Percentiles rank a stretch among this genome's conserved stretches.
These are phyloP conservation scores for Starmera quercuum DNA, from an alignment of 805 yeast genomes.

Conservation along the genomic window DNA sequence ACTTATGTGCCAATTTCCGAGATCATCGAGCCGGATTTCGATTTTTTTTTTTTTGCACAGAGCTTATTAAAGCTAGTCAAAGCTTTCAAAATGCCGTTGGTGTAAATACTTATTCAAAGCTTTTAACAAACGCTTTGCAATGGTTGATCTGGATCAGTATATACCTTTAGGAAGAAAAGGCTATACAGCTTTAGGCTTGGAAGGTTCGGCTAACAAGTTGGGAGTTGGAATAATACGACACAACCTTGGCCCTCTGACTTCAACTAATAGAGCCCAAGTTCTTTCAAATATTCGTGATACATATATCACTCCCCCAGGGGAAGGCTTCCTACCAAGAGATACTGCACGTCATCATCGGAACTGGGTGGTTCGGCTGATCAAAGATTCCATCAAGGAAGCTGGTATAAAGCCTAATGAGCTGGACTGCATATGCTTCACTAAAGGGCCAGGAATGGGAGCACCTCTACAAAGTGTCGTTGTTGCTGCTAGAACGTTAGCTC, in stretches of 20 bases:
- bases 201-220: constrained; percentile 94
- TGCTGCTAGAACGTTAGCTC: constrained; percentile 81
- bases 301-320: constrained; percentile 94
- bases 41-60: constrained; percentile 1
- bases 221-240: constrained; percentile 92
- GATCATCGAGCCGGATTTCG: background rate
- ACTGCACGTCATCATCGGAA: constrained; percentile 95
- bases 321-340: constrained; percentile 93
- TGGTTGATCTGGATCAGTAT: constrained; percentile 40
- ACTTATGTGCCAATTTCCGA: background rate
- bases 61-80: too few species aligned
- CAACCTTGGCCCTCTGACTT: constrained; percentile 46
- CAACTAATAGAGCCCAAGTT: constrained; percentile 60
- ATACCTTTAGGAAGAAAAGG: constrained; percentile 33
- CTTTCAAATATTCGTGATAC: constrained; percentile 92
- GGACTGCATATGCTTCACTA: constrained; percentile 87
- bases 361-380: constrained; percentile 81
- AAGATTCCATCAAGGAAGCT: constrained; percentile 58
- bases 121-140: too few species aligned
- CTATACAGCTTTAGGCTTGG: constrained; percentile 82
- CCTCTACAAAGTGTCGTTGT: constrained; percentile 90
- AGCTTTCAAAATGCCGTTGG: too few species aligned
- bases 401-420: constrained; percentile 39
- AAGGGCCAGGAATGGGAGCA: constrained; percentile 99
- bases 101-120: too few species aligned